Evolutionary conservation across 805 yeast species (phyloP).

Genomic region (Ogataea sp.): DNA sequence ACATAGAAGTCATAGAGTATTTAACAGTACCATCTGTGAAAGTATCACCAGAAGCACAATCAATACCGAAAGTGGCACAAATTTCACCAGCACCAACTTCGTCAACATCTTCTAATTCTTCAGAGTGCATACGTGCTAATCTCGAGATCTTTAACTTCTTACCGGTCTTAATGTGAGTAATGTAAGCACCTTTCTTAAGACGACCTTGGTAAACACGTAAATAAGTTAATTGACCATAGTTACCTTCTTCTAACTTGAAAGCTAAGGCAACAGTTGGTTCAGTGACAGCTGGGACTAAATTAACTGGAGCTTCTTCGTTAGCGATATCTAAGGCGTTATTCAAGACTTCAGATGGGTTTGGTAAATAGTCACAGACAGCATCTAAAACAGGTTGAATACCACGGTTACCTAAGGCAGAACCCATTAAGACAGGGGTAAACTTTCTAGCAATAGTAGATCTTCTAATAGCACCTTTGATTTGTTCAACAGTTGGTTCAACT

Average conservation of each 20-base stretch:
- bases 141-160: constrained; percentile 90
- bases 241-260: constrained; percentile 98
- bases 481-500: constrained; percentile 74
- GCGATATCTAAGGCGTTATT: constrained; percentile 81
- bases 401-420: constrained; percentile 94
- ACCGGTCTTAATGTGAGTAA: constrained; percentile 84
- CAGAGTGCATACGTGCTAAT: constrained; percentile 96
- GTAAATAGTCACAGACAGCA: constrained; percentile 92
- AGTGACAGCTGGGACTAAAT: constrained; percentile 60
- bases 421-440: constrained; percentile 99
- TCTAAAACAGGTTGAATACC: constrained; percentile 95
- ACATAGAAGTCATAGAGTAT: constrained; percentile 96
- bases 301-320: constrained; percentile 58
- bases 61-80: constrained; percentile 98
- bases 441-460: constrained; percentile 91
- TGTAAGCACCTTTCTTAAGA: constrained; percentile 81
- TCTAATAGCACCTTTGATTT: constrained; percentile 84
- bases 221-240: constrained; percentile 95
- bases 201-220: constrained; percentile 96
- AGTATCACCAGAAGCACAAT: constrained; percentile 98
- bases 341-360: constrained; percentile 88
- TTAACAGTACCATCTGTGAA: constrained; percentile 77
- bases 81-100: constrained; percentile 98
- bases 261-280: constrained; percentile 94
- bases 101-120: constrained; percentile 96